Evolutionary conservation across 2,329 filamentous ascomycete genomes (phyloP).

Genomic region (Setomelanomma holmii): DNA sequence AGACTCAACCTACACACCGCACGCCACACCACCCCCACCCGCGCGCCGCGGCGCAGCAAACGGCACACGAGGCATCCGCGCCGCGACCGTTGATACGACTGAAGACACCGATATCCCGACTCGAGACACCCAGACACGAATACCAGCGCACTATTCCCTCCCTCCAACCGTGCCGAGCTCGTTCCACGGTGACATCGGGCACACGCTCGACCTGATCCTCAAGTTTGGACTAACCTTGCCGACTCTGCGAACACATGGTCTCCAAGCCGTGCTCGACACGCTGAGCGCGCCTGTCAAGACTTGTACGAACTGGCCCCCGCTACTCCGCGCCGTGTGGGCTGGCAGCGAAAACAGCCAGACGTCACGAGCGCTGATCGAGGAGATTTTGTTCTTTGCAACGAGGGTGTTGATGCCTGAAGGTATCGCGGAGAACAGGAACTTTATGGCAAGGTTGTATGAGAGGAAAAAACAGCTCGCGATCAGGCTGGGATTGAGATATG

Average conservation of each 20-base stretch:
- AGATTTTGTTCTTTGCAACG: constrained; percentile 32
- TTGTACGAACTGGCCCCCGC: neutral
- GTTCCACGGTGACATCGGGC: constrained; percentile 29
- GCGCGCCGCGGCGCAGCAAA: neutral
- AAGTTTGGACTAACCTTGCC: constrained; percentile 8
- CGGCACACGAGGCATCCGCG: neutral
- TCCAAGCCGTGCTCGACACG: constrained; percentile 12
- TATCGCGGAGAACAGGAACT: constrained; percentile 28
- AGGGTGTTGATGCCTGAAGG: constrained; percentile 36
- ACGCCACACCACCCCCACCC: constrained; percentile 2
- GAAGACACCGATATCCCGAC: neutral
- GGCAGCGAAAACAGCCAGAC: constrained; percentile 19
- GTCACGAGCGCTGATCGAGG: constrained; percentile 11
- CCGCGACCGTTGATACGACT: neutral
- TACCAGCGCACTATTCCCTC: constrained; percentile 6
- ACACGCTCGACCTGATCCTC: constrained; percentile 31
- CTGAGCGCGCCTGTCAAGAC: neutral
- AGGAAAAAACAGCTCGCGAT: constrained; percentile 25
- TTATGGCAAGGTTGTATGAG: constrained; percentile 28
- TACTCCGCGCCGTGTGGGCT: constrained; percentile 6
- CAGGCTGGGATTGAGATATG: constrained; percentile 31
- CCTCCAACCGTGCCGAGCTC: constrained; percentile 30
- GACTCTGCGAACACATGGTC: neutral
- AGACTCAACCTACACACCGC: constrained; percentile 4
- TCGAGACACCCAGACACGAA: constrained; percentile 9